These are phyloP conservation scores for Jamesozyma spencerorum DNA, from an alignment of 805 yeast genomes.

Conservation along the genomic window DNA sequence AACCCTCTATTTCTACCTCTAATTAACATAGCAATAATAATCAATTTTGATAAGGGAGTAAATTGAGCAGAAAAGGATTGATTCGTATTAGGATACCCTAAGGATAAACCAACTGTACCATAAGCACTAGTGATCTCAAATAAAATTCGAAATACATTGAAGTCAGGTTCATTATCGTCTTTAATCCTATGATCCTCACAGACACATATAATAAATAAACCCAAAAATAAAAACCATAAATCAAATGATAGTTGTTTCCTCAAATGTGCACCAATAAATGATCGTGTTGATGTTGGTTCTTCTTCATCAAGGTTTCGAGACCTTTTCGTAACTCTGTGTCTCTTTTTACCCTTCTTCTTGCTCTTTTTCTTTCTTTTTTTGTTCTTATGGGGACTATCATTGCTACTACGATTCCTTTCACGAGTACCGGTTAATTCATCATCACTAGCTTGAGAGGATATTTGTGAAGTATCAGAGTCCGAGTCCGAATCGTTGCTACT, in stretches of 20 bases:
- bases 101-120: conserved; percentile 89
- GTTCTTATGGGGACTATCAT: conserved; percentile 4
- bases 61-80: conserved; percentile 72
- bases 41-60: conserved; percentile 64
- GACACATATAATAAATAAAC: conserved; percentile 76
- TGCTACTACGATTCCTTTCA: too few relatives aligned
- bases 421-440: background rate
- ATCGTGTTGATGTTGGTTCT: conserved; percentile 21
- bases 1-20: conserved; percentile 96
- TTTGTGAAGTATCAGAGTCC: background rate
- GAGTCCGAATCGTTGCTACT: background rate
- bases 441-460: background rate
- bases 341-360: conserved; percentile 7
- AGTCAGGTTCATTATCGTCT: conserved; percentile 37
- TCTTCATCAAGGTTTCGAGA: conserved; percentile 23
- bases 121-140: conserved; percentile 92
- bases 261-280: conserved; percentile 79
- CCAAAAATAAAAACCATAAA: conserved; percentile 85
- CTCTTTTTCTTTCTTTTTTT: conserved; percentile 5
- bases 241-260: conserved; percentile 89
- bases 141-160: conserved; percentile 61
- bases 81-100: conserved; percentile 64
- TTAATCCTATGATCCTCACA: conserved; percentile 64
- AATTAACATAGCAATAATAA: conserved; percentile 80
- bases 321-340: conserved; percentile 12